A percentile compares a stretch with the other conserved stretches of the same genome.
These are phyloP conservation scores for Pseudogymnoascus sp. DNA, from an alignment of 2,329 filamentous ascomycete species.

Conservation along the genomic window DNA sequence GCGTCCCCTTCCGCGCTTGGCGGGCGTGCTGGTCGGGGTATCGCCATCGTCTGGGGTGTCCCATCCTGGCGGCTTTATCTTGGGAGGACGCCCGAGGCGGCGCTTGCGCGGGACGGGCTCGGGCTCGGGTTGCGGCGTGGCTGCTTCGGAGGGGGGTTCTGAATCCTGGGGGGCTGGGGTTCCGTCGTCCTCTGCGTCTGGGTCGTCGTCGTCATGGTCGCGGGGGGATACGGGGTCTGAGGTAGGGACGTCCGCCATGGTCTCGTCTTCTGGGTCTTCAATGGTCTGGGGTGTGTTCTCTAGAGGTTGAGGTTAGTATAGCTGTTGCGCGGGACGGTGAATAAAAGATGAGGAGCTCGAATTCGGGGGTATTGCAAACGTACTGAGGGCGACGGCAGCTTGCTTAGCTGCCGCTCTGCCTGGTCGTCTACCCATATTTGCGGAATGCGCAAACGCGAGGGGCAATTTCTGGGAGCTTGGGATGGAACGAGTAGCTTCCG, in stretches of 20 bases:
- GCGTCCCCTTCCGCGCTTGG: constrained; percentile 55
- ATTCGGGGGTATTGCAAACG: constrained; percentile 22
- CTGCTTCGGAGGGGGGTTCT: constrained; percentile 35
- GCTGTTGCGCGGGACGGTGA: constrained; percentile 10
- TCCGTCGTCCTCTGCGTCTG: constrained; percentile 37
- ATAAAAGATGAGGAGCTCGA: background rate
- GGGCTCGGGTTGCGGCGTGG: constrained; percentile 34
- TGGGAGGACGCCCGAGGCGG: constrained; percentile 75
- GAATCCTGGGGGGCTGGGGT: constrained; percentile 36
- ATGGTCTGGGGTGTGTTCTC: constrained; percentile 40
- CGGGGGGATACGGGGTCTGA: constrained; percentile 23
- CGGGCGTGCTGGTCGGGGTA: constrained; percentile 39
- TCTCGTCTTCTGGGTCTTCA: constrained; percentile 37
- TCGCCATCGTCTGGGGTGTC: constrained; percentile 46
- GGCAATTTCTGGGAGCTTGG: constrained; percentile 4
- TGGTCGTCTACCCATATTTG: constrained; percentile 37
- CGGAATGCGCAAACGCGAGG: background rate
- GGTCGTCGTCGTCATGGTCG: constrained; percentile 36
- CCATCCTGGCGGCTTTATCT: constrained; percentile 75
- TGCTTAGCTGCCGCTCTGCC: constrained; percentile 46
- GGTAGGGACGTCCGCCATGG: constrained; percentile 32
- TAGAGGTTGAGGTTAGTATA: constrained; percentile 20
- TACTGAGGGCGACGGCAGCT: constrained; percentile 45
- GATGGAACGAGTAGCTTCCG: constrained; percentile 12
- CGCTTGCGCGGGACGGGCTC: constrained; percentile 55